Percentiles rank a stretch among this genome's conserved stretches.
phyloP scores from a whole-genome alignment of 768 basidiomycete species.

The Tulasnella sp. region DNA sequence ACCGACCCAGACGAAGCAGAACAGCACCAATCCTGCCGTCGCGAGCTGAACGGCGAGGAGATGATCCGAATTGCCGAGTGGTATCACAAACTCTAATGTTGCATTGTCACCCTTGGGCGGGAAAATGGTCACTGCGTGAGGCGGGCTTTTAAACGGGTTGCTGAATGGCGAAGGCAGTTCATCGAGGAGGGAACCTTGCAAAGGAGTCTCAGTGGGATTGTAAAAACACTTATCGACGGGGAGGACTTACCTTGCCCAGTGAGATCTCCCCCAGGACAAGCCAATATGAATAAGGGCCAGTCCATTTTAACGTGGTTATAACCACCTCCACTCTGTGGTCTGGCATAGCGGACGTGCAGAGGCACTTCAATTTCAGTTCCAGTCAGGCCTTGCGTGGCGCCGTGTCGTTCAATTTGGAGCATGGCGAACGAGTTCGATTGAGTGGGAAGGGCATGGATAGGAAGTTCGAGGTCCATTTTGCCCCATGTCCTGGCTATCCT shows the following conservation, averaged over 20 bases:
- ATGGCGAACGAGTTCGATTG: slow-evolving; percentile 34
- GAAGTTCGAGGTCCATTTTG: slow-evolving; percentile 44
- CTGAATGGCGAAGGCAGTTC: slow-evolving; percentile 23
- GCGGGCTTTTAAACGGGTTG: slow-evolving; percentile 32
- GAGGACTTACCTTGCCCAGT: not conserved
- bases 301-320: slow-evolving; percentile 13
- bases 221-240: not conserved
- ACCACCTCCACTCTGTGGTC: slow-evolving; percentile 30
- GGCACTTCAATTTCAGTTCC: slow-evolving; percentile 39
- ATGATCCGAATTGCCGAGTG: slow-evolving; percentile 38
- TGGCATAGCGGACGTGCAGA: slow-evolving; percentile 45
- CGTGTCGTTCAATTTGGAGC: slow-evolving; percentile 33
- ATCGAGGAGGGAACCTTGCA: not conserved
- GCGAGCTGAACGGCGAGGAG: slow-evolving; percentile 38
- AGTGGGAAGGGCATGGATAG: slow-evolving; percentile 39
- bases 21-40: slow-evolving; percentile 37
- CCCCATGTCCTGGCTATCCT: slow-evolving; percentile 34
- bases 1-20: slow-evolving; percentile 23
- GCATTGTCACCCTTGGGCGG: slow-evolving; percentile 34
- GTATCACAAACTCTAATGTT: slow-evolving; percentile 33
- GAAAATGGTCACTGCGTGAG: slow-evolving; percentile 38
- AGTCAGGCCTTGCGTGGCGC: not conserved
- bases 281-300: slow-evolving; percentile 23
- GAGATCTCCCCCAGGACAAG: not conserved
- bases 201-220: not conserved